phyloP scores from a whole-genome alignment of 495 filamentous ascomycete species.

The Penicillium desertorum region DNA sequence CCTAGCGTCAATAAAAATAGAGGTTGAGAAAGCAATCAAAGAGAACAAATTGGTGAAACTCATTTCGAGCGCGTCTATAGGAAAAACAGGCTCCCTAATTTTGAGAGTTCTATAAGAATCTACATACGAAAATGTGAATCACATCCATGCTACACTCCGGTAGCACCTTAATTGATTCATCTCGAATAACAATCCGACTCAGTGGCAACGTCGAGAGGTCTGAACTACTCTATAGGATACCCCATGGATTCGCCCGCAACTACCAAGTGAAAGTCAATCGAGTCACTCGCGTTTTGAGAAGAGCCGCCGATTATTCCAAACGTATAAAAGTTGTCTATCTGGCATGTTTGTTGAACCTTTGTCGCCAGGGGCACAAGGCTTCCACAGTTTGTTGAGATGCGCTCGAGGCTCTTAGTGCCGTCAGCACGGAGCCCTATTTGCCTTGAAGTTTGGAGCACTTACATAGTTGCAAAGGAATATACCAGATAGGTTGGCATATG shows the following conservation, averaged over 20 bases:
- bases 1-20: too few relatives aligned
- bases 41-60: too few relatives aligned
- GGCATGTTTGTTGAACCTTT: background rate
- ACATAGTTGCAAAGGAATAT: background rate
- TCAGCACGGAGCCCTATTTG: background rate
- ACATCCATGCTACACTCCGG: too few relatives aligned
- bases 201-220: background rate
- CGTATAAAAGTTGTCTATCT: background rate
- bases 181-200: background rate
- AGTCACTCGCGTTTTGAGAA: background rate
- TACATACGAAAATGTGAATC: background rate
- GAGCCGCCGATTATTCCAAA: background rate
- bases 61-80: too few relatives aligned
- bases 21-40: too few relatives aligned
- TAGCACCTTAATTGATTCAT: background rate
- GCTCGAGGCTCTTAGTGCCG: background rate
- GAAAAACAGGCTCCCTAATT: background rate
- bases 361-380: background rate
- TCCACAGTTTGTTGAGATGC: background rate
- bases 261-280: background rate
- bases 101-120: background rate
- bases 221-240: background rate
- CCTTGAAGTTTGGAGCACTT: background rate
- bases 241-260: background rate
- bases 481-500: background rate